A percentile compares a stretch with the other conserved stretches of the same genome.
phyloP scores from a whole-genome alignment of 2,329 filamentous ascomycete species.

The Alternaria metachromatica region DNA sequence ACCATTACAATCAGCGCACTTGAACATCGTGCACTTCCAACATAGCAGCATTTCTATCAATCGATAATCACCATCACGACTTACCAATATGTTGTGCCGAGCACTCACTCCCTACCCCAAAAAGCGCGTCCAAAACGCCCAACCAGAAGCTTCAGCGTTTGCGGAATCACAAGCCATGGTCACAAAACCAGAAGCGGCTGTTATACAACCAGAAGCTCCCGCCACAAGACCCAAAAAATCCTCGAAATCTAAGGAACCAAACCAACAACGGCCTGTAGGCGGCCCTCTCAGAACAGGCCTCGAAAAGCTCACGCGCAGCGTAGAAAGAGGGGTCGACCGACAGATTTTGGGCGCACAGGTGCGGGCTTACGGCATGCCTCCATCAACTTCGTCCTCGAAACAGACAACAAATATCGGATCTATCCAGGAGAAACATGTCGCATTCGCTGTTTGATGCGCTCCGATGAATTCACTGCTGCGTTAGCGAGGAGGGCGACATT shows the following conservation, averaged over 20 bases:
- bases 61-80: not conserved
- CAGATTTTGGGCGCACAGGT: conserved; percentile 21
- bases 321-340: conserved; percentile 20
- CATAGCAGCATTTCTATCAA: not conserved
- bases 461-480: too few relatives aligned
- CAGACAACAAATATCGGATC: not conserved
- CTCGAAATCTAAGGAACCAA: not conserved
- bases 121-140: not conserved
- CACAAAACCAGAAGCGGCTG: not conserved
- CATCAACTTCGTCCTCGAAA: not conserved
- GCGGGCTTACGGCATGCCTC: conserved; percentile 11
- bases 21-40: not conserved
- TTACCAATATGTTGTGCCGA: not conserved
- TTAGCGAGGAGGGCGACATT: too few relatives aligned
- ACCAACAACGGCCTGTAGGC: not conserved
- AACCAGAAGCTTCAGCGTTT: not conserved
- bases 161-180: not conserved
- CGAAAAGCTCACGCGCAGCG: conserved; percentile 3
- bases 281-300: conserved; percentile 16
- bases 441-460: not conserved
- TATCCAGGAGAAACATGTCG: not conserved
- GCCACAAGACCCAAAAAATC: not conserved
- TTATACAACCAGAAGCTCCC: not conserved
- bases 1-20: not conserved
- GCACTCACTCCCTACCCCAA: not conserved